Conservation (phyloP, 805 yeast species). For the Wickerhamomyces xylosicus region DNA sequence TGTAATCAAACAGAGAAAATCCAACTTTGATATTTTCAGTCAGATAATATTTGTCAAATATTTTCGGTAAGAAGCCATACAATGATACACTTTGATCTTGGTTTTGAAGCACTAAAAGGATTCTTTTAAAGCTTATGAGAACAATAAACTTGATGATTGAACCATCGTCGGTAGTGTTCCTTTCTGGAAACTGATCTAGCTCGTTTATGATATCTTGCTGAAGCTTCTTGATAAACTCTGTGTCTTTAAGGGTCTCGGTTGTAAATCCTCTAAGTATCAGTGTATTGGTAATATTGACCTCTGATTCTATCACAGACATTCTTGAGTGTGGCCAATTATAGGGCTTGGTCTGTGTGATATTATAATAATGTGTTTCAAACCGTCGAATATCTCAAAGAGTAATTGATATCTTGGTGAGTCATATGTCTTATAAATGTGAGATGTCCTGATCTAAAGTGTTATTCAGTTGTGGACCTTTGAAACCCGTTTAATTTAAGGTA, state of each 20-base stretch:
- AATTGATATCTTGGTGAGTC: no score
- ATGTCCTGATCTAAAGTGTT: no score
- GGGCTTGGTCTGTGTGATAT: no score
- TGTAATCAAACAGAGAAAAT: constrained; percentile 11
- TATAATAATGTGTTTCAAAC: no score
- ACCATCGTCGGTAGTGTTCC: constrained; percentile 6
- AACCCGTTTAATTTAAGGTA: no score
- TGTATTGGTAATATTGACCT: constrained; percentile 17
- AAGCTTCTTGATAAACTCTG: constrained; percentile 9
- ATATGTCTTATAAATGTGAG: no score
- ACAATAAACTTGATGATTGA: constrained; percentile 18
- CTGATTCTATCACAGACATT: no score
- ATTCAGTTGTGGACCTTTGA: no score
- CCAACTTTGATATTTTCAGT: constrained; percentile 8
- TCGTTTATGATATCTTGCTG: constrained; percentile 17
- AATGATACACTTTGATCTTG: background rate
- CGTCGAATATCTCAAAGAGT: no score
- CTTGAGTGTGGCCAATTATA: no score
- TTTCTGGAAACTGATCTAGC: constrained; percentile 4
- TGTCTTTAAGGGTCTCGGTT: constrained; percentile 9
- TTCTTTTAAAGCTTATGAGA: constrained; percentile 16
- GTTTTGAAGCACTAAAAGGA: constrained; percentile 15
- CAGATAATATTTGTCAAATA: constrained; percentile 1
- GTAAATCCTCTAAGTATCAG: constrained; percentile 16
- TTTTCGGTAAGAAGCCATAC: background rate